Evolutionary conservation across 331 rosid species (phyloP).

Genomic region (Quercus phellos): DNA sequence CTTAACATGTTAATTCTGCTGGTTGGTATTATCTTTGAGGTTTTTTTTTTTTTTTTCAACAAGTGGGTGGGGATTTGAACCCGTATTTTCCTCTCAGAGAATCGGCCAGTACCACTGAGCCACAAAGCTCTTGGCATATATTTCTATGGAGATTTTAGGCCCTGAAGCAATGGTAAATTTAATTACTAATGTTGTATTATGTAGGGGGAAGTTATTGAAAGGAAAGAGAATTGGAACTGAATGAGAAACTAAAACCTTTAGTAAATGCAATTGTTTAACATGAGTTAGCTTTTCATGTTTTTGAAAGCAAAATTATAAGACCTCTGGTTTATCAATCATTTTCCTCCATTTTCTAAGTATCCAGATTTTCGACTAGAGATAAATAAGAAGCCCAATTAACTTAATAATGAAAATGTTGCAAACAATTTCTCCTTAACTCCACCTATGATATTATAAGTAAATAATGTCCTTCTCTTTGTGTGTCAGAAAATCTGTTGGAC

Average conservation of each 20-base stretch:
- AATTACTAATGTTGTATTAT: too few relatives aligned
- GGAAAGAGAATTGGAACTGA: neutral
- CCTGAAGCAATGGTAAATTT: too few relatives aligned
- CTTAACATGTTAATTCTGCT: too few relatives aligned
- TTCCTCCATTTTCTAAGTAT: neutral
- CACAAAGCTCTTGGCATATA: neutral
- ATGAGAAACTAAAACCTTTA: too few relatives aligned
- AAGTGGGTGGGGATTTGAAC: too few relatives aligned
- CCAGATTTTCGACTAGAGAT: neutral
- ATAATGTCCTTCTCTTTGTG: slow-evolving; percentile 4
- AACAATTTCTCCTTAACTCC: neutral
- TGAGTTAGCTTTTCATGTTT: neutral
- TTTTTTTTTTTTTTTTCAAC: too few relatives aligned
- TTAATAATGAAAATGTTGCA: neutral
- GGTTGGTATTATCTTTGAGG: too few relatives aligned
- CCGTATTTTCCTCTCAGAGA: too few relatives aligned
- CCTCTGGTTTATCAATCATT: neutral
- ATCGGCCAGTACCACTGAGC: too few relatives aligned
- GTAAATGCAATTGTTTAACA: neutral
- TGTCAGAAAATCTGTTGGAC: slow-evolving; percentile 32
- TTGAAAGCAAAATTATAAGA: neutral
- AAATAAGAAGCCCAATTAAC: neutral
- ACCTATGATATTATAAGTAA: neutral
- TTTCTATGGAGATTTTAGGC: neutral
- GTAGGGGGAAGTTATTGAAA: too few relatives aligned